A percentile compares a stretch with the other conserved stretches of the same genome.
Evolutionary conservation across 164 flowering plant genomes (phyloP).

Genomic region (Cinnamomum chago): DNA sequence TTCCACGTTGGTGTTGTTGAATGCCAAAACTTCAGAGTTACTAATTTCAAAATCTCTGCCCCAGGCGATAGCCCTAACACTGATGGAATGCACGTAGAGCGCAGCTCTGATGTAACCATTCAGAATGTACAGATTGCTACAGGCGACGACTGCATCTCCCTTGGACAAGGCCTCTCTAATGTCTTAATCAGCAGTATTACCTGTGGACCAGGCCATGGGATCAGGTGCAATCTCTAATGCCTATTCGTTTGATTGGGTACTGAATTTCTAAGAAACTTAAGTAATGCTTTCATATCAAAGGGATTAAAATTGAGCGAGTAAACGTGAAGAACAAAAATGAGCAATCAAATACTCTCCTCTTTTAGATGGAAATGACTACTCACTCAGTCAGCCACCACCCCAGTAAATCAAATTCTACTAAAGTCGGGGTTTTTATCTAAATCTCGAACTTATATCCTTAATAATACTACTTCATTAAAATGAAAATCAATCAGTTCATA

Average conservation of each 20-base stretch:
- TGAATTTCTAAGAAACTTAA: neutral
- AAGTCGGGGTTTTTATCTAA: neutral
- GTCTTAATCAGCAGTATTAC: slow-evolving; percentile 33
- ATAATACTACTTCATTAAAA: no score
- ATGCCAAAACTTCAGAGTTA: slow-evolving; percentile 39
- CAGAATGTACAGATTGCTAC: slow-evolving; percentile 37
- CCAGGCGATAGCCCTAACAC: slow-evolving; percentile 67
- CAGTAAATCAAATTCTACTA: neutral
- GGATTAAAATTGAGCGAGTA: neutral
- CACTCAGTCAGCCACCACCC: neutral
- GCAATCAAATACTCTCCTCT: no score
- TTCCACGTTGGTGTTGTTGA: slow-evolving; percentile 54
- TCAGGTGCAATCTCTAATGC: slow-evolving; percentile 32
- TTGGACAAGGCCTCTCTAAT: slow-evolving; percentile 55
- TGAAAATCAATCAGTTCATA: no score
- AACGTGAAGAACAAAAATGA: neutral
- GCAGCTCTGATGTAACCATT: slow-evolving; percentile 33
- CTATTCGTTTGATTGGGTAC: no score
- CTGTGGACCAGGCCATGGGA: slow-evolving; percentile 86
- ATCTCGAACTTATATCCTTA: neutral
- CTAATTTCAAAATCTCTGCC: slow-evolving; percentile 38
- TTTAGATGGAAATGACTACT: no score
- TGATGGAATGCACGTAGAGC: slow-evolving; percentile 71
- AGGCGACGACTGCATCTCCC: slow-evolving; percentile 70
- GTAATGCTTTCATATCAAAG: neutral